Base-by-base conservation (phyloP, 306 rosid species). In the Casuarina cunninghamiana region DNA sequence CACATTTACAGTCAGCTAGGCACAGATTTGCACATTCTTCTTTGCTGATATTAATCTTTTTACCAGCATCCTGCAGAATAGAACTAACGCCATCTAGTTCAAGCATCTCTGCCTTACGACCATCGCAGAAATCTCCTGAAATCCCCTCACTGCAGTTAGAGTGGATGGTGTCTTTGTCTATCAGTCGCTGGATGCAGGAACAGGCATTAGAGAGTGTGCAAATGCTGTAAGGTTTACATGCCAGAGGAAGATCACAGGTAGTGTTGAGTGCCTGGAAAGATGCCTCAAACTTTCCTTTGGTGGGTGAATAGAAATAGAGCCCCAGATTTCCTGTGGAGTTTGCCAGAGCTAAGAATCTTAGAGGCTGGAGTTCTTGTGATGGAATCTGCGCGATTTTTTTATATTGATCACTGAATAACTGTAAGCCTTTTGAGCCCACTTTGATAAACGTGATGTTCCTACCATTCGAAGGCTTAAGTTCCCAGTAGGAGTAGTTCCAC, bases 181-280 rank as follows among this genome's bases (percentile, higher is more conserved):
- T 63, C 62, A 71, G 65, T 57, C 83, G 61, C 81, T 68, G 80
- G 75, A 93, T 78, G 63, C 99, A 93, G 0, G 97, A 89, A 71
- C 99, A 92, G 35, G 97, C 19, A 70, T 89, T 84, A 5, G 97
- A 88, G 45, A 84, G 82, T 49, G 98, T 95, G 51, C 98, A 95
- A 63, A 95, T 80, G 0, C 96, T 97, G 51, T 89, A 93, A 17
- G 97, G 89, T 41, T 55, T 80, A 79, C 98, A 95, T 10, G 97
- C 80, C 79, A 88, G 60, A 16, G 98, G 97, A 85, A 91, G 98
- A 77, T 95, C 97, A 75, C 98, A 93, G 2, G 96, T 91, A 6
- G 63, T 86, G 78, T 90, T 89, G 37, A 95, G 90, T 53, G 97
- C 99, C 83, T 87, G 94, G 78, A 88, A 93, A 37, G 97, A 76